Conservation (phyloP, 2,329 filamentous ascomycete genomes). For the Pseudomassariella vexata region DNA sequence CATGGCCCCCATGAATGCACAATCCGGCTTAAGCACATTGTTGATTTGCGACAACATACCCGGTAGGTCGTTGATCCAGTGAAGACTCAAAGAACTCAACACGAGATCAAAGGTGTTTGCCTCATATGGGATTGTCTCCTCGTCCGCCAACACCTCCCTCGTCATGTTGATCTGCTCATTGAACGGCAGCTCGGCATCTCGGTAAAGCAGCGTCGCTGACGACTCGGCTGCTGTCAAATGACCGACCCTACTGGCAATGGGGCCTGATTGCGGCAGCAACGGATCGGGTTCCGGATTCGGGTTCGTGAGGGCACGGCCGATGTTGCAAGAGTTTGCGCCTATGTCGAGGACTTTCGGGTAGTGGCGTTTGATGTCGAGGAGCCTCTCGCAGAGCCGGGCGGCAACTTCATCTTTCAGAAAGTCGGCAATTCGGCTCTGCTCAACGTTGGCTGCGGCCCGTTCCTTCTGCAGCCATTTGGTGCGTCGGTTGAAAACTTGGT, state of each 20-base stretch:
- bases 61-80: conserved; percentile 97
- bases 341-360: conserved; percentile 85
- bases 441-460: conserved; percentile 65
- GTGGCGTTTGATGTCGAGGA: conserved; percentile 87
- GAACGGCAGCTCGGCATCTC: conserved; percentile 70
- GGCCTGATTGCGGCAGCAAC: conserved; percentile 50
- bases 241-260: conserved; percentile 65
- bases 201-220: conserved; percentile 70
- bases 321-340: conserved; percentile 92
- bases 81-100: conserved; percentile 80
- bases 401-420: conserved; percentile 94
- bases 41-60: conserved; percentile 81
- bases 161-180: conserved; percentile 68
- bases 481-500: conserved; percentile 86
- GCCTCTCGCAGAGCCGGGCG: conserved; percentile 71
- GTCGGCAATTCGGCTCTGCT: conserved; percentile 74
- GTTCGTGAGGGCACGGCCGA: conserved; percentile 73
- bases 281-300: conserved; percentile 60
- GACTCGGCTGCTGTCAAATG: conserved; percentile 78
- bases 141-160: conserved; percentile 67
- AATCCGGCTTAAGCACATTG: conserved; percentile 79
- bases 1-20: conserved; percentile 92
- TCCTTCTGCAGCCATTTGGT: conserved; percentile 91
- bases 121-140: conserved; percentile 71
- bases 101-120: conserved; percentile 81